phyloP scores from a whole-genome alignment of 139 green algal genomes.

The Pseudopediastrum boryanum region DNA sequence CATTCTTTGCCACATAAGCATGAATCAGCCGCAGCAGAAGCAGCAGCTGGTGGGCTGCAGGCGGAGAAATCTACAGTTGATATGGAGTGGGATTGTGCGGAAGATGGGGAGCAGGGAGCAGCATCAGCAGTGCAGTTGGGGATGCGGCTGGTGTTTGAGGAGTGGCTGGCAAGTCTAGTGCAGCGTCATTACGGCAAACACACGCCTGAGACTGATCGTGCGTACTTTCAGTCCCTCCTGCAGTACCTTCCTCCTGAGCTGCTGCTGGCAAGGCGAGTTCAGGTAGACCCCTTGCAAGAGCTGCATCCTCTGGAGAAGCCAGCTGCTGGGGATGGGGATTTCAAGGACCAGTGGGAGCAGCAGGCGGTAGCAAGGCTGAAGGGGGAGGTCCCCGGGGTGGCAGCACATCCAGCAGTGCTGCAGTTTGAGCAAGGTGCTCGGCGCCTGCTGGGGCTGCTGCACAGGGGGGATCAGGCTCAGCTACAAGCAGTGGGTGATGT shows the following conservation, averaged over 20 bases:
- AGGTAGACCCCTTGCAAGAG: conserved; percentile 17
- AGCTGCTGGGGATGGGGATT: background rate
- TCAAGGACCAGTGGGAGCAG: background rate
- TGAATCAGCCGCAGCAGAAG: background rate
- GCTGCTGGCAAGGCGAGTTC: background rate
- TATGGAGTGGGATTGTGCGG: too few species aligned
- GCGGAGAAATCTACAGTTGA: too few species aligned
- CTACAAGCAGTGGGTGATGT: background rate
- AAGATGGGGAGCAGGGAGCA: too few species aligned
- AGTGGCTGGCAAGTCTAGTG: conserved; percentile 7
- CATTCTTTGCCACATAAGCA: background rate
- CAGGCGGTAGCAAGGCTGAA: background rate
- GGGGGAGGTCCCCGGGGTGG: background rate
- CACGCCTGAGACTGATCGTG: conserved; percentile 4
- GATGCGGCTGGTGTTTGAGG: conserved; percentile 1
- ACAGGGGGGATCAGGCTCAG: background rate
- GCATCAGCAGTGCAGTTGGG: background rate
- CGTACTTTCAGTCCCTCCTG: conserved; percentile 4
- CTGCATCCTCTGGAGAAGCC: conserved; percentile 11
- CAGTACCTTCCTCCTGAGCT: background rate
- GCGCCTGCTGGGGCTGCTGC: conserved; percentile 9
- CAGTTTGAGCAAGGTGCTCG: background rate
- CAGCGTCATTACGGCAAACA: conserved; percentile 16
- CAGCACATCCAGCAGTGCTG: background rate
- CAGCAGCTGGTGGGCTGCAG: too few species aligned